Conservation (phyloP, 2,329 filamentous ascomycete genomes). For the Aureobasidium sp. region DNA sequence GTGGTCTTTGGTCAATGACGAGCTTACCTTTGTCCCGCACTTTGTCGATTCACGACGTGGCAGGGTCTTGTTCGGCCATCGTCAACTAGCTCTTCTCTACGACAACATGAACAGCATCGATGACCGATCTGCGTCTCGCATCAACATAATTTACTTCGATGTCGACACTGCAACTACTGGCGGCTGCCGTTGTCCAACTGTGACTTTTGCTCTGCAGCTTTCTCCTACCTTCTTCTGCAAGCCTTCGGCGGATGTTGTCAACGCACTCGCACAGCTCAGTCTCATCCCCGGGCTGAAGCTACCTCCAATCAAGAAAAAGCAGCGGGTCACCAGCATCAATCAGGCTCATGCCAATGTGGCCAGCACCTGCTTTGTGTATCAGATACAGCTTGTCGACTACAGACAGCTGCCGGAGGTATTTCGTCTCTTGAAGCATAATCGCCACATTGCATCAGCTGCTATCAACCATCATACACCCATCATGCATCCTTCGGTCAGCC, state of each 20-base stretch:
- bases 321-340: conserved; percentile 32
- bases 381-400: conserved; percentile 26
- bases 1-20: conserved; percentile 35
- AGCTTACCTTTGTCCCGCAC: conserved; percentile 38
- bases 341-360: conserved; percentile 33
- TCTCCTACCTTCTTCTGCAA: conserved; percentile 36
- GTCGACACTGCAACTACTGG: conserved; percentile 34
- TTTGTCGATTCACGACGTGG: conserved; percentile 36
- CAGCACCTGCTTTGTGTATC: conserved; percentile 47
- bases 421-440: conserved; percentile 21
- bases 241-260: conserved; percentile 3
- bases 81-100: conserved; percentile 24
- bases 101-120: conserved; percentile 3
- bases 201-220: conserved; percentile 33
- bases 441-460: conserved; percentile 22
- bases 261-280: conserved; percentile 14
- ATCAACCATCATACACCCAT: conserved; percentile 20
- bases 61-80: conserved; percentile 29
- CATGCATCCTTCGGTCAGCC: conserved; percentile 11
- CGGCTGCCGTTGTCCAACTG: conserved; percentile 24
- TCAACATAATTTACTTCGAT: conserved; percentile 39
- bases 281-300: conserved; percentile 6
- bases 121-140: conserved; percentile 23
- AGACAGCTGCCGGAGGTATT: conserved; percentile 23
- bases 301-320: conserved; percentile 21